Evolutionary conservation across 345 rosid species (phyloP), one percentile per base, ranked within the genome.

Genomic region (Turritis glabra): DNA sequence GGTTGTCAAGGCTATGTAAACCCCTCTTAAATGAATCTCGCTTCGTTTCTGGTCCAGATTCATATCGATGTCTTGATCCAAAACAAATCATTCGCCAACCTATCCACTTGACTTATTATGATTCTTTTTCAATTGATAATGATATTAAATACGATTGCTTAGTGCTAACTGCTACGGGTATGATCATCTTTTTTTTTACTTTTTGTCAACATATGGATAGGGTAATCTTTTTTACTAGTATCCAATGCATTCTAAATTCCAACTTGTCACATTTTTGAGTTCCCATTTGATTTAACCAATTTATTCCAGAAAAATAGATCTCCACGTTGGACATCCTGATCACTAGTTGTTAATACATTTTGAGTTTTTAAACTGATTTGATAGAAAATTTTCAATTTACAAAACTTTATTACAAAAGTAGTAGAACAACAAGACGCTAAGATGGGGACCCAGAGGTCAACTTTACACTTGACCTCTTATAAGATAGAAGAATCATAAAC

Each of bases 381-480:
- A 23, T 25, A 62, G 3, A 43, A 41, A 14, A 3, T 5, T 40
- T 25, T 8, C 1, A 29, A 14, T 40, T 40, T 61, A 17, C 5
- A 23, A 7, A 26, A 25, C 29, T 40, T 51, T 59, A 59, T 22
- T 59, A 37, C 2, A 5, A 19, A 51, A 21, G 35, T 25, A 26
- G 35, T 8, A n/a, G 3, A 63, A 17, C 23, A 50, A 22, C 44
- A 65, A 66, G 56, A 33, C 3, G 17, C 32, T 30, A 53, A 38
- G 10, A 50, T 26, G 38, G 8, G 51, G 63, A 54, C 63, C 26
- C 11, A 55, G 30, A 55, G 29, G 73, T 69, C 73, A 69, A 69
- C 72, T 67, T 52, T 55, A 43, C 52, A 53, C 65, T 61, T 76
- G 65, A 76, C 65, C 64, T 17, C 64, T 48, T 26, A 3, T 25